phyloP scores from a whole-genome alignment of 2,329 filamentous ascomycete genomes.

The Exophiala calicioides region DNA sequence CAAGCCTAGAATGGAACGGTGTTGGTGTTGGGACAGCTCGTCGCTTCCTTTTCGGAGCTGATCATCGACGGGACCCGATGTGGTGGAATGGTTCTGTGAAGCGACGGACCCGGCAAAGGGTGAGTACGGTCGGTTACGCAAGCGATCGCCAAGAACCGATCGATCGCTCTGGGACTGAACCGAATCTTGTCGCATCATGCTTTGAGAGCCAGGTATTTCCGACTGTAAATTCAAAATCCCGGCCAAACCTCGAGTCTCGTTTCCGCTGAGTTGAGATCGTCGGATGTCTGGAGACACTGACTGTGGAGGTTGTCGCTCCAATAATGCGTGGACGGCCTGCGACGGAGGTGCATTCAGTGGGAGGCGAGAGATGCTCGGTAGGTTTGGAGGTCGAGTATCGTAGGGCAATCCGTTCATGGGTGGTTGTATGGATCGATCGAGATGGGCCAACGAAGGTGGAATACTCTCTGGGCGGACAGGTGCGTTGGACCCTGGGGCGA shows the following conservation, averaged over 20 bases:
- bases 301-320: constrained; percentile 17
- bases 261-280: constrained; percentile 21
- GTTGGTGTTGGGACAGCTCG: constrained; percentile 60
- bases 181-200: constrained; percentile 32
- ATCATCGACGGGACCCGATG: constrained; percentile 38
- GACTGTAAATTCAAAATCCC: constrained; percentile 20
- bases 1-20: constrained; percentile 72
- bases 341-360: constrained; percentile 10
- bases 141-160: constrained; percentile 28
- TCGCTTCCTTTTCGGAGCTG: constrained; percentile 52
- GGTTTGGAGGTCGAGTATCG: constrained; percentile 29
- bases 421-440: constrained; percentile 13
- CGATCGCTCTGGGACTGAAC: constrained; percentile 31
- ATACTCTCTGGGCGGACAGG: constrained; percentile 24
- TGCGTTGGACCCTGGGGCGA: constrained; percentile 15
- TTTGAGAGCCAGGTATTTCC: constrained; percentile 15
- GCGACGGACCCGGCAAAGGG: constrained; percentile 38
- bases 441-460: constrained; percentile 18
- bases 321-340: constrained; percentile 11
- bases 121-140: constrained; percentile 37
- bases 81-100: constrained; percentile 33
- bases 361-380: constrained; percentile 16
- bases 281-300: constrained; percentile 29
- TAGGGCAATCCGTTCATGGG: constrained; percentile 16
- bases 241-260: constrained; percentile 21